A percentile compares a stretch with the other conserved stretches of the same genome.
Evolutionary conservation across 805 yeast genomes (phyloP).

Genomic region (fission yeast (Schizosaccharomyces pombe)): DNA sequence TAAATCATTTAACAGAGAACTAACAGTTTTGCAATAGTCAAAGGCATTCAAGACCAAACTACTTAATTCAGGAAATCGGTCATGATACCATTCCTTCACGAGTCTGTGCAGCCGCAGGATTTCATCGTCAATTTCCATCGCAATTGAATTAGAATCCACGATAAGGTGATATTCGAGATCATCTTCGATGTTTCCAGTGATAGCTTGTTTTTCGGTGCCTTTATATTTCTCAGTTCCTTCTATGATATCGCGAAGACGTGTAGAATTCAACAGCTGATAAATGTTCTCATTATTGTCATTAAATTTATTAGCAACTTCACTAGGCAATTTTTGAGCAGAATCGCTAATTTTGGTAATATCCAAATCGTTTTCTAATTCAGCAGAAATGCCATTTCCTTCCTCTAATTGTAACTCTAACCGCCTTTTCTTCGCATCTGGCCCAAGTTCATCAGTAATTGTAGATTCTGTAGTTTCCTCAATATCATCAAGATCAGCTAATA

Average conservation of each 20-base stretch:
- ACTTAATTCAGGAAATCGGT: conserved; percentile 50
- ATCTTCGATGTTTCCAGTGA: conserved; percentile 13
- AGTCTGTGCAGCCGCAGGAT: conserved; percentile 26
- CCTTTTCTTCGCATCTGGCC: not conserved
- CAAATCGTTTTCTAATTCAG: not conserved
- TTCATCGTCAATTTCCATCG: conserved; percentile 32
- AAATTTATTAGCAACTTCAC: not conserved
- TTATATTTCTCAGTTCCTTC: conserved; percentile 6
- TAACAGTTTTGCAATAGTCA: conserved; percentile 33
- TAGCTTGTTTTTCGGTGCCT: conserved; percentile 11
- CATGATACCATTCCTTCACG: conserved; percentile 29
- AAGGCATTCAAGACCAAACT: conserved; percentile 36
- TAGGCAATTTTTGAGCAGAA: conserved; percentile 5
- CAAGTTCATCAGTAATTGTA: conserved; percentile 6
- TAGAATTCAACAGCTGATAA: not conserved
- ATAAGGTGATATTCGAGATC: conserved; percentile 28
- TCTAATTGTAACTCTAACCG: not conserved
- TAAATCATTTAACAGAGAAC: conserved; percentile 28
- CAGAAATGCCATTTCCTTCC: not conserved
- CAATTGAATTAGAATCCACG: conserved; percentile 28
- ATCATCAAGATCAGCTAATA: conserved; percentile 17
- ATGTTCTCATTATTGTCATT: not conserved
- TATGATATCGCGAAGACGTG: conserved; percentile 5
- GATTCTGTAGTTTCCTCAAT: conserved; percentile 6
- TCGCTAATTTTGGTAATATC: not conserved